Percentiles rank a stretch among this genome's conserved stretches.
phyloP scores from a whole-genome alignment of 257 asterid species.

The Coffea canephora region DNA sequence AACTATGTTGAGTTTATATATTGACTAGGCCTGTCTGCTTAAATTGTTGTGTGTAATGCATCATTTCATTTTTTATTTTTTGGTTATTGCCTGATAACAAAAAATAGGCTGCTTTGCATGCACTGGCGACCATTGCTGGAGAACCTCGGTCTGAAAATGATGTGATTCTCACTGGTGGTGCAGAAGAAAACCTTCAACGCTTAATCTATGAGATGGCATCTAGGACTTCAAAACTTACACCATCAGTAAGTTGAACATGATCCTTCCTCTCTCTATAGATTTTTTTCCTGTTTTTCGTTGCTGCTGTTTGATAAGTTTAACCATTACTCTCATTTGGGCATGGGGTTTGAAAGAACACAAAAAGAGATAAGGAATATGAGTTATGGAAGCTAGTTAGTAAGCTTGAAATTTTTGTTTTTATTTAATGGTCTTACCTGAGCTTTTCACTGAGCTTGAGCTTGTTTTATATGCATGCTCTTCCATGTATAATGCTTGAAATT shows the following conservation, averaged over 20 bases:
- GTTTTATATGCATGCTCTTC: not conserved
- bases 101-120: conserved; percentile 81
- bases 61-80: not conserved
- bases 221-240: conserved; percentile 73
- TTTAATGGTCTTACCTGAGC: not conserved
- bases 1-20: too few relatives aligned
- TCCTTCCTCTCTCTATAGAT: conserved; percentile 1
- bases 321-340: not conserved
- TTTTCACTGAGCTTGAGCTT: not conserved
- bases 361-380: not conserved
- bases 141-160: conserved; percentile 58
- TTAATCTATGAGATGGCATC: conserved; percentile 77
- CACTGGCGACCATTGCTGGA: conserved; percentile 80
- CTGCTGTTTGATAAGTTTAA: not conserved
- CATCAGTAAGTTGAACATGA: conserved; percentile 57
- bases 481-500: not conserved
- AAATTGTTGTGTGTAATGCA: not conserved
- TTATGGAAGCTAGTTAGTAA: not conserved
- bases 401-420: not conserved
- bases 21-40: not conserved
- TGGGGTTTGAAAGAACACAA: not conserved
- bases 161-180: conserved; percentile 49
- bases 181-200: conserved; percentile 73
- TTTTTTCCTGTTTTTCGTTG: not conserved
- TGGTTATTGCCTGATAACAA: conserved; percentile 1